Evolutionary conservation across 371 early-diverging fungal species (phyloP).

Genomic region (Mucor piriformis): DNA sequence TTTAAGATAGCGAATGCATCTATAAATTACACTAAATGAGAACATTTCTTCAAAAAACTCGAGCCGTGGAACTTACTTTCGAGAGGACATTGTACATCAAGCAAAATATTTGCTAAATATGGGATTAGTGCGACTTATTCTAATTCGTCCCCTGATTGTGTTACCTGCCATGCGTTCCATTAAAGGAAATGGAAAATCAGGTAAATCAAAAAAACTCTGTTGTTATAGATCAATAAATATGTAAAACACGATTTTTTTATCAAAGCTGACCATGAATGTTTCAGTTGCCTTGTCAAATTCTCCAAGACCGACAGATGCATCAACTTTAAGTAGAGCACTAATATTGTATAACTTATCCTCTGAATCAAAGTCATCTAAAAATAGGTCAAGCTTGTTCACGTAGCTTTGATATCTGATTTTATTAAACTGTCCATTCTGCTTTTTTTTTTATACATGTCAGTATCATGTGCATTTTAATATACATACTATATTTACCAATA

Average conservation of each 20-base stretch:
- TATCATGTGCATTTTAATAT: too few species aligned
- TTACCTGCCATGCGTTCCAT: slow-evolving; percentile 21
- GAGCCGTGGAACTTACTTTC: slow-evolving; percentile 9
- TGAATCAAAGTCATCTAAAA: background rate
- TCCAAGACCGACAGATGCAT: slow-evolving; percentile 2
- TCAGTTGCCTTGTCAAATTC: slow-evolving; percentile 13
- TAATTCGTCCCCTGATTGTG: background rate
- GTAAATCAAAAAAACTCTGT: background rate
- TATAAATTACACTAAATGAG: background rate
- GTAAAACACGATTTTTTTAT: background rate
- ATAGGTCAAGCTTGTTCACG: background rate
- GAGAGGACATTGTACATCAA: slow-evolving; percentile 8
- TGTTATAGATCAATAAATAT: background rate
- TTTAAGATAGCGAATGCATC: slow-evolving; percentile 10
- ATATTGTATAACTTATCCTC: background rate
- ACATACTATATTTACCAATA: too few species aligned
- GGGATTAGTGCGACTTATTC: background rate
- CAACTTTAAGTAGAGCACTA: slow-evolving; percentile 10
- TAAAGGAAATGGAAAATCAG: slow-evolving; percentile 6
- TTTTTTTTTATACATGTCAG: too few species aligned
- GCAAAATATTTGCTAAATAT: slow-evolving; percentile 9
- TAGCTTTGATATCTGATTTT: background rate
- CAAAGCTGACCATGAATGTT: slow-evolving; percentile 4
- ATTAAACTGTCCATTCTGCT: background rate
- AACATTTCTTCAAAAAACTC: background rate